Evolutionary conservation across 768 basidiomycete genomes (phyloP).

Genomic region (Naganishia onofrii): DNA sequence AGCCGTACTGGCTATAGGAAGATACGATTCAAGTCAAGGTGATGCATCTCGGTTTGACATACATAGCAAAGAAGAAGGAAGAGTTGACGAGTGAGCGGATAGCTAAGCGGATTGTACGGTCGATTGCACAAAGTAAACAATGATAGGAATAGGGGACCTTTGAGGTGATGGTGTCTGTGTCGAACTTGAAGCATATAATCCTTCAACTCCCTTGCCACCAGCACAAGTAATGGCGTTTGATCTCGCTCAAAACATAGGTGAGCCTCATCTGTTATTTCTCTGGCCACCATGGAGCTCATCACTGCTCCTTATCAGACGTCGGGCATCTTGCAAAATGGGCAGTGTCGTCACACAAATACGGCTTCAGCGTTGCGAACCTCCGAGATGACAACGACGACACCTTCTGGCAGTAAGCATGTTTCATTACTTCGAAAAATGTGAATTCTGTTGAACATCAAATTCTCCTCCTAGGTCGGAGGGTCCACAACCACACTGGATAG

Average conservation of each 20-base stretch:
- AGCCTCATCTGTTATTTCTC: slow-evolving; percentile 11
- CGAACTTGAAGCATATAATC: background rate
- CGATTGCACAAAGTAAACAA: slow-evolving; percentile 20
- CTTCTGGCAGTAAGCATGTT: slow-evolving; percentile 86
- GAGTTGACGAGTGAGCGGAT: background rate
- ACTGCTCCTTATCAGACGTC: slow-evolving; percentile 53
- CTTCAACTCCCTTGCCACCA: no score
- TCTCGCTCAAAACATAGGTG: slow-evolving; percentile 16
- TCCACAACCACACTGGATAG: slow-evolving; percentile 94
- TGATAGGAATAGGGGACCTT: background rate
- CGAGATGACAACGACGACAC: slow-evolving; percentile 83
- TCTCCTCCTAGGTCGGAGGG: slow-evolving; percentile 64
- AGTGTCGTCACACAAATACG: slow-evolving; percentile 93
- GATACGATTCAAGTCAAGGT: no score
- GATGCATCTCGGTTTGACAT: no score
- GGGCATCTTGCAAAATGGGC: slow-evolving; percentile 89
- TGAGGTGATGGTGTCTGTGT: background rate
- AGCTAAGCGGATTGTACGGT: background rate
- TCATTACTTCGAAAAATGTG: slow-evolving; percentile 42
- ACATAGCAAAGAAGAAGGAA: background rate
- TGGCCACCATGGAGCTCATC: background rate
- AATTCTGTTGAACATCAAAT: background rate
- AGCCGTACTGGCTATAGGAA: no score
- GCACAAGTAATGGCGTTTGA: slow-evolving; percentile 3
- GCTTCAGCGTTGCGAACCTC: slow-evolving; percentile 89